Evolutionary conservation across 305 asterid genomes (phyloP), one percentile per base, ranked within the genome.

Genomic region (Fraxinus angustifolia): DNA sequence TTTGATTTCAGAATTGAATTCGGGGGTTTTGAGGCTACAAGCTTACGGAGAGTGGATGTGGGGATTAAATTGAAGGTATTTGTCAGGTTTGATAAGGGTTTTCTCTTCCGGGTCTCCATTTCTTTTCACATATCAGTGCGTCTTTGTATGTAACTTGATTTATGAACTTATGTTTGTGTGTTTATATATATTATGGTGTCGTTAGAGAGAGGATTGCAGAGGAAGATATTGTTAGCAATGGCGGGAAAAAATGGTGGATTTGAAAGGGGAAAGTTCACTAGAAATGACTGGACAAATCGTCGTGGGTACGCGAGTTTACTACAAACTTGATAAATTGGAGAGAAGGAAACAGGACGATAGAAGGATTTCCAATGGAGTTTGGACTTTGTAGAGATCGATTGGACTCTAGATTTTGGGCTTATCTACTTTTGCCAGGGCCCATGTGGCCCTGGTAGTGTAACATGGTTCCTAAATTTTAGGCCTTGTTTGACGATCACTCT

Each of bases 41-140:
- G 92, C 82, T 91, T 86, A 82, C 91, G 91, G 82, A 92, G 91
- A 58, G 86, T 78, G 48, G 89, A 77, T 76, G 88, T 87, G n/a
- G 95, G 94, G 23, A 87, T 87, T 40, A 92, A 87, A 79, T 87
- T 84, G 84, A 83, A 82, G 8, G 53, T 45, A 58, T 92, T 87
- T 34, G 90, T 80, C 83, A 92, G 80, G 80, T 93, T 93, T 0
- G 92, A 79, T 8, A 93, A 89, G 85, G 94, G 91, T 53, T 87
- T 85, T 65, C 88, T 82, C 83, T 78, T 82, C 34, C 78, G 83
- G 3, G 67, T 81, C 85, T 60, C 89, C 84, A 87, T 85, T 67
- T 40, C 75, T 58, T 73, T 30, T 31, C 42, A 68, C 42, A 68
- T 68, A 68, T 28, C 75, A 68, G 26, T 31, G 75, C 75, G 42